Percentiles rank a stretch among this genome's conserved stretches.
These are phyloP conservation scores for Coemansia furcata DNA, from an alignment of 192 early-diverging fungal genomes.

Conservation along the genomic window DNA sequence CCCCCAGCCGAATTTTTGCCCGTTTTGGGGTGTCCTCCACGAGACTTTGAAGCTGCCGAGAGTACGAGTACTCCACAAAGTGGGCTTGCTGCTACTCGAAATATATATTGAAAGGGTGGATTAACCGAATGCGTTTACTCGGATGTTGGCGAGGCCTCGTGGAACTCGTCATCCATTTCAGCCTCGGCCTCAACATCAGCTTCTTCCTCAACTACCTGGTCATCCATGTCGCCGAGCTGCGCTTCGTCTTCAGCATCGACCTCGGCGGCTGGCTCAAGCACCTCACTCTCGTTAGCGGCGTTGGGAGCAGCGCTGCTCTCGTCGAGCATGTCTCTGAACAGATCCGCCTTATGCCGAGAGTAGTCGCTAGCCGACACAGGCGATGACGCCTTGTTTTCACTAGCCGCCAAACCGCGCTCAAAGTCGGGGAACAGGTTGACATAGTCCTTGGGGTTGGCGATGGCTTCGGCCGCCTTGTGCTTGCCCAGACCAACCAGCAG, in stretches of 20 bases:
- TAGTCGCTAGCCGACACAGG: slow-evolving; percentile 18
- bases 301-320: not conserved
- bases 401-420: slow-evolving; percentile 26
- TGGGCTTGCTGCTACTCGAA: not conserved
- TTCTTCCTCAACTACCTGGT: slow-evolving; percentile 3
- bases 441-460: slow-evolving; percentile 83
- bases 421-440: slow-evolving; percentile 85
- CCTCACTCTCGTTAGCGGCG: slow-evolving; percentile 8
- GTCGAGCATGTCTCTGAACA: slow-evolving; percentile 24
- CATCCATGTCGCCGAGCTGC: not conserved
- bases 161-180: slow-evolving; percentile 39
- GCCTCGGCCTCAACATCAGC: slow-evolving; percentile 2
- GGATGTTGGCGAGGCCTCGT: slow-evolving; percentile 26
- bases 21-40: too few relatives aligned
- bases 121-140: not conserved
- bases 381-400: not conserved
- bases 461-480: slow-evolving; percentile 80
- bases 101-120: not conserved
- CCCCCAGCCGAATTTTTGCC: too few relatives aligned
- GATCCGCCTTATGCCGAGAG: slow-evolving; percentile 19
- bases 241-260: slow-evolving; percentile 2
- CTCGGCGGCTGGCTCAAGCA: not conserved
- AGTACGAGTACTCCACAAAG: not conserved
- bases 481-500: slow-evolving; percentile 65
- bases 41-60: not conserved